These are phyloP conservation scores for Wakefieldia striispora DNA, from an alignment of 768 basidiomycete species.

Conservation along the genomic window DNA sequence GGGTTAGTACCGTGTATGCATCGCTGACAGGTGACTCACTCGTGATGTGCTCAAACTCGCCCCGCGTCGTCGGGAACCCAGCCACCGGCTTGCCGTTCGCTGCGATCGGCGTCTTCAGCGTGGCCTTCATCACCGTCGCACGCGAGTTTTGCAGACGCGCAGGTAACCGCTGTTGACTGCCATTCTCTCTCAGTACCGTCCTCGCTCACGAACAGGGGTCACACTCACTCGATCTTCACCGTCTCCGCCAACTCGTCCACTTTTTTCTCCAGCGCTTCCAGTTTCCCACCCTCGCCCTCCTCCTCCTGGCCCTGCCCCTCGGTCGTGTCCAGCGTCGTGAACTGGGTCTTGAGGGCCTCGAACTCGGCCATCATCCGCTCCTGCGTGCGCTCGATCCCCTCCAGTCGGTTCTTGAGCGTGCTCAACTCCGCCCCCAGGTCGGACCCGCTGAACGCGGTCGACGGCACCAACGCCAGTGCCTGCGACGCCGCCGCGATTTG, in stretches of 20 bases:
- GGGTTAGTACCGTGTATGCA: no score
- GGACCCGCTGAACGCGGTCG: constrained; percentile 19
- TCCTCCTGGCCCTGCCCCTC: constrained; percentile 22
- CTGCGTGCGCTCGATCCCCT: constrained; percentile 34
- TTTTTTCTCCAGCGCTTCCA: constrained; percentile 37
- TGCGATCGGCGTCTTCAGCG: constrained; percentile 30
- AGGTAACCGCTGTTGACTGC: constrained; percentile 37
- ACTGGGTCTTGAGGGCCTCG: constrained; percentile 26
- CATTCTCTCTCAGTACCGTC: background rate
- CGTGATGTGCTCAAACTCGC: constrained; percentile 47
- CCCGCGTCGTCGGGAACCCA: constrained; percentile 38
- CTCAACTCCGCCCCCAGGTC: constrained; percentile 14
- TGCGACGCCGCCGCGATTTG: constrained; percentile 42
- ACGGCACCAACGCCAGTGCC: constrained; percentile 32
- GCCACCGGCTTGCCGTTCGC: constrained; percentile 35
- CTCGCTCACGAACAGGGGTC: background rate
- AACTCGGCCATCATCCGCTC: constrained; percentile 32
- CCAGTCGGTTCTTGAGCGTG: constrained; percentile 26
- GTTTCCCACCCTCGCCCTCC: constrained; percentile 25
- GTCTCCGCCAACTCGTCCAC: constrained; percentile 31
- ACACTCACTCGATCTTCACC: constrained; percentile 34
- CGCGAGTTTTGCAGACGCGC: constrained; percentile 36
- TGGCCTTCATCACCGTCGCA: constrained; percentile 31
- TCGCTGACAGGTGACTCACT: constrained; percentile 26
- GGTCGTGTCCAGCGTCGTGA: constrained; percentile 14